A percentile compares a stretch with the other conserved stretches of the same genome.
These are phyloP conservation scores for Neofusicoccum sp. DNA, from an alignment of 2,329 filamentous ascomycete species.

Conservation along the genomic window DNA sequence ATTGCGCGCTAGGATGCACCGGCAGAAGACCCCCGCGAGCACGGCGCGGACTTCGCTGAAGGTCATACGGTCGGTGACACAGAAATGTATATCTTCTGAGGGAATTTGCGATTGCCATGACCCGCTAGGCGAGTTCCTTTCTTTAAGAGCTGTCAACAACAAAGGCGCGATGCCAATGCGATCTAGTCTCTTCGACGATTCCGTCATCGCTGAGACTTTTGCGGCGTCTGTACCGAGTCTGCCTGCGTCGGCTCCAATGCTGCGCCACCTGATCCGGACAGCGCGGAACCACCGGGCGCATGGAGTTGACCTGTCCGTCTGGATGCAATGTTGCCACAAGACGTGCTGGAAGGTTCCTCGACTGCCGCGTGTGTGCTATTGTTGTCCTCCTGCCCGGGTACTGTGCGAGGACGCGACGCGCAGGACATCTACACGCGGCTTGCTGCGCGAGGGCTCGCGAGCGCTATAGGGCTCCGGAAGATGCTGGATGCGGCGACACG, in stretches of 20 bases:
- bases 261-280: not conserved
- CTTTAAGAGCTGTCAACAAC: not conserved
- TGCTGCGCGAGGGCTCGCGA: not conserved
- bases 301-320: too few species aligned
- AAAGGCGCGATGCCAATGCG: not conserved
- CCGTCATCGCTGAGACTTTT: not conserved
- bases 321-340: not conserved
- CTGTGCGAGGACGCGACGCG: not conserved
- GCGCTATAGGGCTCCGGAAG: not conserved
- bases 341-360: not conserved
- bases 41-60: slow-evolving; percentile 8
- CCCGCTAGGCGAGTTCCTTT: not conserved
- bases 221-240: not conserved
- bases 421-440: not conserved
- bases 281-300: too few species aligned
- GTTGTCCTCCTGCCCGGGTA: too few species aligned
- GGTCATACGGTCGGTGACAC: not conserved
- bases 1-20: not conserved
- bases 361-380: too few species aligned
- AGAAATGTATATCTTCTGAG: not conserved
- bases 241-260: not conserved
- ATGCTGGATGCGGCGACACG: not conserved
- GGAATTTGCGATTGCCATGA: not conserved
- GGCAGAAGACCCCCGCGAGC: slow-evolving; percentile 8
- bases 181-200: slow-evolving; percentile 15